Base-by-base conservation (phyloP, 2,329 filamentous ascomycete genomes). In the Colletotrichum paranaense region DNA sequence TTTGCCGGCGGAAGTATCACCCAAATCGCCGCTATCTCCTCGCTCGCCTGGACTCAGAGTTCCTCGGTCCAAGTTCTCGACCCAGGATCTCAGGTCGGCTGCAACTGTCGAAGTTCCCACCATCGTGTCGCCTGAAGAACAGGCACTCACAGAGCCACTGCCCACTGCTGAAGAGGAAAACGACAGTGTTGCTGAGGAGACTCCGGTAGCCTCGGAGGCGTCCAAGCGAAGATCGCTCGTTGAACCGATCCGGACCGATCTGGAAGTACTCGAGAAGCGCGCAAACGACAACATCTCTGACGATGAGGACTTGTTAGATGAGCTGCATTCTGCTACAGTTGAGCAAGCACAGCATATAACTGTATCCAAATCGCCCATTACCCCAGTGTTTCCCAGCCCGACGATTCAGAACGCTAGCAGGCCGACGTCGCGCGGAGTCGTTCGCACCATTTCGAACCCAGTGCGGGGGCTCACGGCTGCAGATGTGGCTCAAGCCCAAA, bases 291-390 rank as follows among this genome's bases (percentile, higher is more conserved):
- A 89, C 79, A 83, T 90, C 53, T 88, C 83, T 30, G 92, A 93
- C n/a, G 94, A 96, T 80, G 94, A 97, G 79, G 92, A 91, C 19
- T 89, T 95, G 75, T 93, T 97, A 89, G 93, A 97, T 70, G 95
- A 97, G 82, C 84, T 97, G 68, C 93, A 94, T 77, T 93, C 91
- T 68, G 95, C 95, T 32, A 95, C 93, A 2, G 85, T 97, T 22
- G 89, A 97, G 79, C 91, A 98, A 83, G 95, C 95, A n/a, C 93
- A 92, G 79, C 92, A 94, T 2, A 90, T 97, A 75, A 89, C 89
- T 1, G 91, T 97, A 9, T 91, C 93, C 26, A 95, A 95, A 81
- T 95, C 95, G n/a, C 94, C 95, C n/a, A 90, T 93, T 55, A 92
- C 90, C 16, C 89, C 93, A 0, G 88, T 91, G 66, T 90, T 89